Evolutionary conservation across 225 moss, liverwort and hornwort genomes (phyloP), one percentile per base, ranked within the genome.

Genomic region (Climacium dendroides): DNA sequence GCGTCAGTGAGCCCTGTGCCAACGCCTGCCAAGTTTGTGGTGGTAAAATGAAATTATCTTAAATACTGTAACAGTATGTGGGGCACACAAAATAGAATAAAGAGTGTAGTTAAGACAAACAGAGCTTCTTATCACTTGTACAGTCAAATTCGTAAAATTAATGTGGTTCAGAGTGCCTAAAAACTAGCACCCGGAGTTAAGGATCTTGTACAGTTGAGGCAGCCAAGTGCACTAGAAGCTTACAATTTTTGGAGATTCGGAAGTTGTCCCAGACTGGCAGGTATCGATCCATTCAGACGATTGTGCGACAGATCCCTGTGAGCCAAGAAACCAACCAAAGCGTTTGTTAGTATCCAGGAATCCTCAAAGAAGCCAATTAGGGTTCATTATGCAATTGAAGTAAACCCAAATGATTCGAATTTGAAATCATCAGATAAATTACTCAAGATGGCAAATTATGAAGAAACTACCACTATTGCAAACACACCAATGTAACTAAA

Each of bases 281-380:
- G 96, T 74, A 98, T 96, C 30, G 95, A 89, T 63, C 96, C 96
- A 80, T 94, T 98, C 41, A 98, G 61, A 86, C 85, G 87, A 70
- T 98, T 98, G 89, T 92, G 84, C 30, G 98, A 94, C 66, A 98
- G 90, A 90, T 98, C 93, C 85, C 98, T 98, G 91, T 65, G 55
- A 52, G 26, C 43, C 64, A 88, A 61, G 29, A 6, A 84, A 12
- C 52, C 85, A 77, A 86, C 75, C 62, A 66, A 41, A 80, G 75
- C 71, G 52, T 77, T 43, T 70, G 71, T 88, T 48, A 86, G 41
- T 17, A 30, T 35, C 85, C 71, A 41, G 30, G 23, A 72, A 83
- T 61, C 78, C 78, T 74, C 66, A 37, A 82, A 78, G 57, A 59
- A 59, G 34, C 22, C 53, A 11, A 78, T n/a, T 78, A n/a, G 13